phyloP scores from a whole-genome alignment of 345 rosid genomes.

The Euphorbia pulcherrima region DNA sequence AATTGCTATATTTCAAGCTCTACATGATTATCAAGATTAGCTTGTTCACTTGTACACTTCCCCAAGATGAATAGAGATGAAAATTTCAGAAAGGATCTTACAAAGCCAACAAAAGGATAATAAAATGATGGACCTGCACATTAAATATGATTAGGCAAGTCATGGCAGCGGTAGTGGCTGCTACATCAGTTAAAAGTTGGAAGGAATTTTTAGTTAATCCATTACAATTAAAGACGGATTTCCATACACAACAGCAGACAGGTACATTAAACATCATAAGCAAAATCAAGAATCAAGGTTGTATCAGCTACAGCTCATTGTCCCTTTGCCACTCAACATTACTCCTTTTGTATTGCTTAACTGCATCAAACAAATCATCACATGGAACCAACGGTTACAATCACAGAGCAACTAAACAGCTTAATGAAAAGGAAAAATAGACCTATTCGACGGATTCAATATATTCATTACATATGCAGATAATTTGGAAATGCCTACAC shows the following conservation, averaged over 20 bases:
- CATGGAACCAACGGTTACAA: background rate
- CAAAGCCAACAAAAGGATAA: background rate
- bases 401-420: slow-evolving; percentile 8
- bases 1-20: no score
- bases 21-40: background rate
- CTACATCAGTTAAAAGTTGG: slow-evolving; percentile 27
- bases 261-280: slow-evolving; percentile 22
- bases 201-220: slow-evolving; percentile 23
- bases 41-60: background rate
- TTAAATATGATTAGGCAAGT: slow-evolving; percentile 40
- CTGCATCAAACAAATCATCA: slow-evolving; percentile 41
- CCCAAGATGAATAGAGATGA: background rate
- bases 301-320: slow-evolving; percentile 34
- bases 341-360: slow-evolving; percentile 24
- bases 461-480: background rate
- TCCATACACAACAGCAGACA: slow-evolving; percentile 27
- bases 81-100: background rate
- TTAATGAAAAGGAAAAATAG: background rate
- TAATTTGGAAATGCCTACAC: background rate
- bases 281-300: slow-evolving; percentile 33
- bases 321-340: slow-evolving; percentile 28
- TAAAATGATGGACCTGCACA: slow-evolving; percentile 44
- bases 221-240: slow-evolving; percentile 23
- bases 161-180: slow-evolving; percentile 29
- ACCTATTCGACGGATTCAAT: background rate